Conservation (phyloP, 768 basidiomycete species). For the Naganishia kalamii region DNA sequence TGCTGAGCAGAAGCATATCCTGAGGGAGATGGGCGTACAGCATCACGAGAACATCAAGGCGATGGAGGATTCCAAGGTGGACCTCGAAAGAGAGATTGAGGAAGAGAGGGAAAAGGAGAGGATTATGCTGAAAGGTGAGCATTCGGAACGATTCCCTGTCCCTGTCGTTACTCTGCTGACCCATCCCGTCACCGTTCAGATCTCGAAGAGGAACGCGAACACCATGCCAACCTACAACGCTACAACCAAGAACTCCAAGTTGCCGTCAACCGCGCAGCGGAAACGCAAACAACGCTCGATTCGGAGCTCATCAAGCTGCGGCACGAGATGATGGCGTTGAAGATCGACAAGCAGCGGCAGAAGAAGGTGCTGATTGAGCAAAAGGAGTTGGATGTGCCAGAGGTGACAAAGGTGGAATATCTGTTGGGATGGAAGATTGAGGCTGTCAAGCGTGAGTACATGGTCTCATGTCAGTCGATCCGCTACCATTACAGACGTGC, state of each 20-base stretch:
- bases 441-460: conserved; percentile 57
- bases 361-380: conserved; percentile 55
- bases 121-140: conserved; percentile 63
- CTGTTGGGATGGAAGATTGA: conserved; percentile 64
- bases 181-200: neutral
- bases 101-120: conserved; percentile 73
- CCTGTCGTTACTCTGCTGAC: neutral
- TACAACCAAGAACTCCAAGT: conserved; percentile 66
- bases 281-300: conserved; percentile 28
- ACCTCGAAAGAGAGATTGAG: conserved; percentile 63
- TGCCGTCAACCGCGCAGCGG: conserved; percentile 51
- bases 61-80: conserved; percentile 57
- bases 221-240: conserved; percentile 54
- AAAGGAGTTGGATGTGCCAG: conserved; percentile 54
- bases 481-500: neutral
- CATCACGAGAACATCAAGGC: conserved; percentile 62
- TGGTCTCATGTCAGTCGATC: neutral
- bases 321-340: conserved; percentile 25
- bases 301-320: conserved; percentile 30
- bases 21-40: conserved; percentile 60
- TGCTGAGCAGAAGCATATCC: conserved; percentile 61
- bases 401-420: conserved; percentile 57
- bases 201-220: conserved; percentile 39
- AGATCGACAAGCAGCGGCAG: conserved; percentile 62
- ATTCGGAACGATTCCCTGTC: conserved; percentile 52